phyloP scores from a whole-genome alignment of 495 filamentous ascomycete genomes.

The Astrothelium macrocarpum region DNA sequence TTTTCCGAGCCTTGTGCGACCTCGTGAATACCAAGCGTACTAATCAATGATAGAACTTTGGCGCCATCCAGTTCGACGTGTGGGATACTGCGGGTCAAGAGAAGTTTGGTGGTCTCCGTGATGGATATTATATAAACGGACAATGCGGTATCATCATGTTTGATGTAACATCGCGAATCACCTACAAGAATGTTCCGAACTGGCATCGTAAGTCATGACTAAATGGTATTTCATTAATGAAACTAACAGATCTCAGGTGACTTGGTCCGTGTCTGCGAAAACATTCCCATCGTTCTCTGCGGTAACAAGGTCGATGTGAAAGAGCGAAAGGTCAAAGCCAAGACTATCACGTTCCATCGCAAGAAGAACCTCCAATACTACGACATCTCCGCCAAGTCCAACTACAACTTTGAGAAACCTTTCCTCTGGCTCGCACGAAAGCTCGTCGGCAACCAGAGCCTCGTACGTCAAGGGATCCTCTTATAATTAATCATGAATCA shows the following conservation, averaged over 20 bases:
- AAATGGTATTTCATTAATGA: not conserved
- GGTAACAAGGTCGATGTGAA: conserved; percentile 99
- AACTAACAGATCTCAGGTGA: conserved; percentile 59
- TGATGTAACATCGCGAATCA: conserved; percentile 98
- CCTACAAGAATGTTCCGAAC: conserved; percentile 99
- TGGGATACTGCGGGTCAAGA: conserved; percentile 99
- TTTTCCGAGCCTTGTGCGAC: conserved; percentile 7
- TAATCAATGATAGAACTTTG: conserved; percentile 67
- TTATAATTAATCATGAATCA: not conserved
- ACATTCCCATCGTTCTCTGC: conserved; percentile 94
- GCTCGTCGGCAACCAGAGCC: conserved; percentile 82
- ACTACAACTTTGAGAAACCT: conserved; percentile 99
- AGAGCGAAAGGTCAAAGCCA: conserved; percentile 99
- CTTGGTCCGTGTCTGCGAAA: conserved; percentile 98
- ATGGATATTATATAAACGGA: conserved; percentile 99
- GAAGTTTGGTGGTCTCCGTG: conserved; percentile 99
- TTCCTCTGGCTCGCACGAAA: conserved; percentile 99
- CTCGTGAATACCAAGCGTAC: conserved; percentile 18
- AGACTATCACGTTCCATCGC: conserved; percentile 99
- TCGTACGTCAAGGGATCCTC: conserved; percentile 65
- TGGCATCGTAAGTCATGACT: conserved; percentile 82
- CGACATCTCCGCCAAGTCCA: conserved; percentile 99
- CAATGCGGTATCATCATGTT: conserved; percentile 99
- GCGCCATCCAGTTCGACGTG: conserved; percentile 96
- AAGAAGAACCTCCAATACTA: conserved; percentile 99